Base-by-base conservation (phyloP, 2,329 filamentous ascomycete species). In the Xylaria sp. region DNA sequence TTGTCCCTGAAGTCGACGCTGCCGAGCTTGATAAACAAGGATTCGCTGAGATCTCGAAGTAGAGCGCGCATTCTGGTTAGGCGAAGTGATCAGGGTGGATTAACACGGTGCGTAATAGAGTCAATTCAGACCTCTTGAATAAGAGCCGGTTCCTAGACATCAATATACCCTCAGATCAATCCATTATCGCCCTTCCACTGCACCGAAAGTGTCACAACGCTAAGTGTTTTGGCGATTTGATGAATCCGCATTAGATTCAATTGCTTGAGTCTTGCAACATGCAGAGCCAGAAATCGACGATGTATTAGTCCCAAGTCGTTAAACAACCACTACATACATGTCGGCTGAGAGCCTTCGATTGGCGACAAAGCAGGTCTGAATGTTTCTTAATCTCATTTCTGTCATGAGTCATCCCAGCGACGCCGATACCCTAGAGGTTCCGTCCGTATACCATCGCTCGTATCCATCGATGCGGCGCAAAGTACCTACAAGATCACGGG, bases 11-110 rank as follows among this genome's bases (percentile, higher is more conserved):
- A 61, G 71, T 64, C 19, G 71, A 72, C 49, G 83, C 81, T 2
- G 78, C 80, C 55, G 82, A 82, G 28, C 75, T 90, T 45, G 81
- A 86, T 63, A 78, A 80, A 56, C 84, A 83, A 58, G 85, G 86
- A 0, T 86, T 89, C 71, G 85, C 83, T 0, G 75, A 84, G 71
- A 81, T 74, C 25, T 78, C 70, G 3, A 61, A 60, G n/a, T 70
- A 43, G 50, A n/a, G 9, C 14, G 19, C 15, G 1, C 17, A 51
- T 25, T 12, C 12, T 14, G 31, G 12, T 21, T 38, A 23, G 9
- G n/a, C n/a, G 28, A 49, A 28, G 37, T 40, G 54, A 50, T 12
- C 35, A 14, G 15, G 15, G 25, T 11, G 4, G 35, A 55, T n/a
- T 12, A 23, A 23, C 31, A n/a, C 11, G 7, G 15, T 5, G 19